Conservation (phyloP, 306 rosid species). For the Sindora glabra region DNA sequence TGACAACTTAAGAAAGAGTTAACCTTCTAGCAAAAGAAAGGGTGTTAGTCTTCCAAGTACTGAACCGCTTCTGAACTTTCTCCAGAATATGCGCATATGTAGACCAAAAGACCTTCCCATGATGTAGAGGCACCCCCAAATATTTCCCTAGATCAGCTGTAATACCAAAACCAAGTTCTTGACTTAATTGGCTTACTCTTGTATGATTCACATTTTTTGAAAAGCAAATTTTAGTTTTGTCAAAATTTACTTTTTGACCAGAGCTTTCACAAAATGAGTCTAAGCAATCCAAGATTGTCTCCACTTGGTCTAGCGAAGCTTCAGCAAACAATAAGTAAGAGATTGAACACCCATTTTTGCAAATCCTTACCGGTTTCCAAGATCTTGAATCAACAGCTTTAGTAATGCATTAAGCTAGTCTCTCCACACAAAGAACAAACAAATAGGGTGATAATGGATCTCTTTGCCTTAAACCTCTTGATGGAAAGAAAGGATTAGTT, state of each 20-base stretch:
- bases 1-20: no score
- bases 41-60: not conserved
- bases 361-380: not conserved
- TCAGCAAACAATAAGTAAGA: not conserved
- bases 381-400: not conserved
- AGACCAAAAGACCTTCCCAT: not conserved
- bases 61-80: not conserved
- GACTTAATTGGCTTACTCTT: not conserved
- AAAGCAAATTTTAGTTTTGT: not conserved
- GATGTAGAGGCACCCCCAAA: not conserved
- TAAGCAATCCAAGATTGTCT: not conserved
- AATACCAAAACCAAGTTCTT: not conserved
- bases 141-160: not conserved
- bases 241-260: not conserved
- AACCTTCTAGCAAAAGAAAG: not conserved
- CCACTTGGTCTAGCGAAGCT: not conserved
- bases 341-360: not conserved
- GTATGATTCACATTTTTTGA: not conserved
- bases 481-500: not conserved
- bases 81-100: not conserved
- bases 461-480: not conserved
- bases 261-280: not conserved
- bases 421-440: not conserved
- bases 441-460: not conserved
- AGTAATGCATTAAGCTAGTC: not conserved